These are phyloP conservation scores for Phytophthora idaei DNA, from an alignment of 352 stramenopile species.

Conservation along the genomic window DNA sequence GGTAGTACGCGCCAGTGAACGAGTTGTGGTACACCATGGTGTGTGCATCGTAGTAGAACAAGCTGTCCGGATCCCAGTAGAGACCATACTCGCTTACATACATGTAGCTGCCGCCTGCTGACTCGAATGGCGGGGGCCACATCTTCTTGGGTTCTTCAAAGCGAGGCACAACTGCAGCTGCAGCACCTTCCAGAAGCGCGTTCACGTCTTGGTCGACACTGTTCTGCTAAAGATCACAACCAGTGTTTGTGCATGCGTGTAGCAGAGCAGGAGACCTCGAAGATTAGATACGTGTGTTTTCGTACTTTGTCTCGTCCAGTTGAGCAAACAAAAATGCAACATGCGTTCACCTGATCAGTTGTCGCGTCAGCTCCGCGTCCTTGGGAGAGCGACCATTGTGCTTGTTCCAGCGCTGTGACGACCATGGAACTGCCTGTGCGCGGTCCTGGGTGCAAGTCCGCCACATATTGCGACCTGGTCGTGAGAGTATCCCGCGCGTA, in stretches of 20 bases:
- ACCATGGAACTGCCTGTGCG: constrained; percentile 51
- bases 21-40: constrained; percentile 79
- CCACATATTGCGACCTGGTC: constrained; percentile 19
- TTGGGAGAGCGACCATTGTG: constrained; percentile 82
- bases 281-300: constrained; percentile 39
- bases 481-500: constrained; percentile 60
- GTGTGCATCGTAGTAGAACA: constrained; percentile 85
- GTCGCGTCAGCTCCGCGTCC: constrained; percentile 40
- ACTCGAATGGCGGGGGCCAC: constrained; percentile 83
- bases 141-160: constrained; percentile 78
- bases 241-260: constrained; percentile 15
- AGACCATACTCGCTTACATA: constrained; percentile 69
- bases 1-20: constrained; percentile 74
- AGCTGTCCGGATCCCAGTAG: constrained; percentile 82
- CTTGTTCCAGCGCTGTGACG: constrained; percentile 74
- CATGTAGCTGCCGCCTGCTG: constrained; percentile 74
- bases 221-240: constrained; percentile 27
- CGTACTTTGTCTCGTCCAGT: constrained; percentile 23
- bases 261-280: constrained; percentile 31
- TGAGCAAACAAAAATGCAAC: constrained; percentile 43
- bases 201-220: constrained; percentile 60
- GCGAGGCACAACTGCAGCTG: constrained; percentile 56
- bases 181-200: constrained; percentile 60
- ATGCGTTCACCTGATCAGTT: constrained; percentile 52
- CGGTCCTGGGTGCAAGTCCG: constrained; percentile 11